Percentiles rank a stretch among this genome's conserved stretches.
Evolutionary conservation across 176 grass and related monocot genomes (phyloP).

Genomic region (Phyllostachys edulis): DNA sequence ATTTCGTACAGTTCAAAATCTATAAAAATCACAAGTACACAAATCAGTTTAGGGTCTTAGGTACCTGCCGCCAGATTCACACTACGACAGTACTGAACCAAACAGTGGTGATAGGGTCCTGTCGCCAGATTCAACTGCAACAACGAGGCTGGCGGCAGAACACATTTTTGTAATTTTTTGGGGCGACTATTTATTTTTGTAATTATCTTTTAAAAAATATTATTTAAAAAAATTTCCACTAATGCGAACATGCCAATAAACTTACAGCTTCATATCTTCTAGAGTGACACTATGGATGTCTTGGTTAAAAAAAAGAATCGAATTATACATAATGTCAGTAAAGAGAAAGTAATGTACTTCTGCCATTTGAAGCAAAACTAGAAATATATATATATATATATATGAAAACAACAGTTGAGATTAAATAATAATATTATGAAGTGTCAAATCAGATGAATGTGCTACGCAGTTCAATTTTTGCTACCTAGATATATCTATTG

Average conservation of each 20-base stretch:
- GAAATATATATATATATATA: not conserved
- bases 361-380: not conserved
- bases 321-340: not conserved
- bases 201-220: too few species aligned
- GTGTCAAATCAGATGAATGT: not conserved
- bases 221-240: too few species aligned
- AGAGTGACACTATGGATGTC: not conserved
- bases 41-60: too few species aligned
- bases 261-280: not conserved
- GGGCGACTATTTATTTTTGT: too few species aligned
- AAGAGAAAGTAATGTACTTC: not conserved
- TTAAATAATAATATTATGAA: not conserved
- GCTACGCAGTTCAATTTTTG: not conserved
- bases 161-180: too few species aligned
- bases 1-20: too few species aligned
- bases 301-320: not conserved
- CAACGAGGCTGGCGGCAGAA: too few species aligned
- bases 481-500: not conserved
- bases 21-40: too few species aligned
- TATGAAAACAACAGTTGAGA: not conserved
- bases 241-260: constrained; percentile 7
- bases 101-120: too few species aligned
- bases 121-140: too few species aligned
- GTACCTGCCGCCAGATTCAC: too few species aligned
- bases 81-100: too few species aligned